Evolutionary conservation across 2,329 filamentous ascomycete genomes (phyloP), one percentile per base, ranked within the genome.

Genomic region (Alternaria ethzedia): DNA sequence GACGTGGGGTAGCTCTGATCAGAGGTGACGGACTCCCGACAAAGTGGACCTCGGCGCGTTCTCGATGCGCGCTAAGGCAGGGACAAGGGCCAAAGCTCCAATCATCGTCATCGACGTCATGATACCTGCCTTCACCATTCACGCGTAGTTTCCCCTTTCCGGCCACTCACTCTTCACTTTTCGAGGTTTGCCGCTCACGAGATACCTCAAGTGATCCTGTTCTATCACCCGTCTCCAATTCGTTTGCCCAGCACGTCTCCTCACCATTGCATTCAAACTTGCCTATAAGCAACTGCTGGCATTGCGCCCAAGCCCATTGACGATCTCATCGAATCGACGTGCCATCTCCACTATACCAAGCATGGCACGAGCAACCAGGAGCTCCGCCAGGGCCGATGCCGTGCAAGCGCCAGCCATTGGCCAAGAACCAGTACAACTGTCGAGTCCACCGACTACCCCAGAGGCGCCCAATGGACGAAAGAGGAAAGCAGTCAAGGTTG

Each of bases 401-500:
- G 57, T 63, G 44, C 61, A 63, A 28, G 45, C 59, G 4, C 12
- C 62, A 21, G 59, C 58, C 15, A 41, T 61, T 44, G 66, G 66
- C 11, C 28, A 67, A 23, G 75, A 78, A 28, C 71, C 77, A 17
- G 66, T 78, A 44, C 80, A 84, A 62, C 69, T 83, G 4, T 83
- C 82, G 30, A 84, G 82, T 65, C 80, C 81, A 55, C 79, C 81
- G 17, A 66, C 75, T 45, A 83, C 81, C 11, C 80, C 82, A 51
- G 74, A 65, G 4, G 64, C 77, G 46, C 57, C 63, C 6, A 75
- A 75, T 46, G 41, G 46, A 21, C 68, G 74, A 45, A 75, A 75
- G 59, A 69, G 68, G 47, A 78, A 78, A 54, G 63, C 68, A 45
- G 56, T 64, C 54, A 76, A 78, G 57, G 63, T 61, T 20, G 72